These are phyloP conservation scores for Aspergillus chevalieri DNA, from an alignment of 2,329 filamentous ascomycete species.

Conservation along the genomic window DNA sequence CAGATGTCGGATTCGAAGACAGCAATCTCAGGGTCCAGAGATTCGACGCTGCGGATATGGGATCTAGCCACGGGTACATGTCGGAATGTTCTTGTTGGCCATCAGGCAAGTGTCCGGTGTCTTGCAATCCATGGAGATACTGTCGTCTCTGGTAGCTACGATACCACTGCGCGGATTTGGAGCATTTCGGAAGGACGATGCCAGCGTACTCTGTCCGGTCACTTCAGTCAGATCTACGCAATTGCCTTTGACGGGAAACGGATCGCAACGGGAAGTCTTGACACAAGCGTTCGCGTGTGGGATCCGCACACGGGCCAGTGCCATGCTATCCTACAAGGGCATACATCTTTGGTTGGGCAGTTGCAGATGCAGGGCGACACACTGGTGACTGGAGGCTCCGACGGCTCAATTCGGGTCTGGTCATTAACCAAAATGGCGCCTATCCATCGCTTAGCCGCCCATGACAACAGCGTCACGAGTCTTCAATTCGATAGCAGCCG, in stretches of 20 bases:
- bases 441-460: conserved; percentile 88
- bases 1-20: conserved; percentile 96
- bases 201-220: conserved; percentile 79
- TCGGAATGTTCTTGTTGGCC: conserved; percentile 84
- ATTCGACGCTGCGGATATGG: conserved; percentile 93
- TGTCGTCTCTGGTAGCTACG: conserved; percentile 96
- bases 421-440: conserved; percentile 83
- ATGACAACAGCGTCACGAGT: conserved; percentile 97
- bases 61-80: conserved; percentile 83
- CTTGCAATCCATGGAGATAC: conserved; percentile 94
- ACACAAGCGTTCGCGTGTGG: conserved; percentile 97
- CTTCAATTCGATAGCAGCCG: conserved; percentile 94
- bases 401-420: conserved; percentile 95
- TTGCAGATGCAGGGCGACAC: conserved; percentile 93
- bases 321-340: conserved; percentile 86
- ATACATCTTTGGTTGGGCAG: conserved; percentile 94
- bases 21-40: conserved; percentile 90
- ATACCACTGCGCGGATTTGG: conserved; percentile 95
- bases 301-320: conserved; percentile 82
- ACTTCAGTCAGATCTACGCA: conserved; percentile 98
- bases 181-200: conserved; percentile 94
- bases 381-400: conserved; percentile 89
- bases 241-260: conserved; percentile 93
- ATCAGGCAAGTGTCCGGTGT: conserved; percentile 92
- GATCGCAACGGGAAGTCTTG: conserved; percentile 90